Base-by-base conservation (phyloP, 306 rosid species). In the Prunus padus region DNA sequence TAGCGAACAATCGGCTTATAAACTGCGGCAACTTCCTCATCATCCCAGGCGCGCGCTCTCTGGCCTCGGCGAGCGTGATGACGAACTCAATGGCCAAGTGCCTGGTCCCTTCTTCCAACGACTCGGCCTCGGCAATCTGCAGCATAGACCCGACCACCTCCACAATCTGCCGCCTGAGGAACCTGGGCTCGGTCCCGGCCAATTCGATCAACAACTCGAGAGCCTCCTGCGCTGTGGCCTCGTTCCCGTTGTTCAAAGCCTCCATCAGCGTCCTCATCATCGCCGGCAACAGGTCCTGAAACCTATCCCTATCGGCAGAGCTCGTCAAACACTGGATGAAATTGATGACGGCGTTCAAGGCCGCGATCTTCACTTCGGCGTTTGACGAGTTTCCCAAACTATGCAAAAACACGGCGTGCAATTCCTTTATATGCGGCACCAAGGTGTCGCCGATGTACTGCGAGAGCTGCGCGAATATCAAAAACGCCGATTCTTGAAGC, bases 11-110 rank as follows among this genome's bases (percentile, higher is more conserved):
- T 54, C 97, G 80, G 80, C 96, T 91, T 51, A 93, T 93, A 72
- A 93, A 93, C 84, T 91, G 98, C 0, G 98, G 98, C 85, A 93
- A 75, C 83, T 93, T 93, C 84, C 98, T 86, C 98, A 93, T 91
- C 98, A 93, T 93, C 40, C 98, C 98, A 0, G 98, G 98, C 0
- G 98, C 98, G 1, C 98, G 82, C 81, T 94, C 97, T 72, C 98
- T 91, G 0, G 98, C 98, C 90, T 94, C 98, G 0, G 98, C 97
- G 1, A 94, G 90, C 1, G 98, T 91, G 59, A 94, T 91, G 31
- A 94, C 98, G 59, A 94, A 94, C 87, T 94, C 98, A 28, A 94
- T 88, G 4, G 98, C 97, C 91, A 94, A 78, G 65, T 94, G 98
- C 67, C 98, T 74, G 0, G 98, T 91, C 51, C 97, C 97, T 82